Base-by-base conservation (phyloP, 2,329 filamentous ascomycete species). In the Ilyonectria robusta region DNA sequence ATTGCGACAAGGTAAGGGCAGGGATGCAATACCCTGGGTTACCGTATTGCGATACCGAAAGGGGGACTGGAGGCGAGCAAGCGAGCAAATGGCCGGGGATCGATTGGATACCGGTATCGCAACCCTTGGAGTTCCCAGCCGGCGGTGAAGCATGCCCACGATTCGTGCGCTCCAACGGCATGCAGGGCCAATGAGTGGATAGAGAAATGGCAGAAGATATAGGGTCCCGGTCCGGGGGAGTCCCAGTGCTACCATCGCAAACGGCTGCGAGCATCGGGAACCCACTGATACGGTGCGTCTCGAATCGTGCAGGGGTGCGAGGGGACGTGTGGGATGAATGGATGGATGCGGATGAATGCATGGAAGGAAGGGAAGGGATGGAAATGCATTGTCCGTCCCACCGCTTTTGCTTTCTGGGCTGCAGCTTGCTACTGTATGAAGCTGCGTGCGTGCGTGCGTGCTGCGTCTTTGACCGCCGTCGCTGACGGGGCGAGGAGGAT, bases 81-180 rank as follows among this genome's bases (percentile, higher is more conserved):
- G 55, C 55, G 55, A 59, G 62, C 23, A 29, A 59, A 59, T 56
- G 46, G 57, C 51, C 21, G 35, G 50, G 53, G 51, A 51, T 60
- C 57, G 57, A 65, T 65, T 65, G 62, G 62, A 50, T 65, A 61
- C 62, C 57, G 57, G 62, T 40, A 65, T 56, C 57, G 50, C 57
- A 44, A 35, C 35, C 35, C 31, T 3, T 42, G 42, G 21, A 17
- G 15, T 21, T 46, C 62, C 62, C 46, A 26, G 62, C 62, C 57
- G 62, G 62, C 62, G 62, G 62, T 65, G 62, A 65, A 61, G 62
- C 57, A 51, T 44, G 62, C 51, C 50, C 50, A 53, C 57, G 50
- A 60, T 65, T 65, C 62, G 62, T 65, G 62, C 62, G 59, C 48
- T 26, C 21, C 23, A 26, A 37, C 13, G 35, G n/a, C 13, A 15